Base-by-base conservation (phyloP, 2,329 filamentous ascomycete genomes). In the Aspergillus texensis region DNA sequence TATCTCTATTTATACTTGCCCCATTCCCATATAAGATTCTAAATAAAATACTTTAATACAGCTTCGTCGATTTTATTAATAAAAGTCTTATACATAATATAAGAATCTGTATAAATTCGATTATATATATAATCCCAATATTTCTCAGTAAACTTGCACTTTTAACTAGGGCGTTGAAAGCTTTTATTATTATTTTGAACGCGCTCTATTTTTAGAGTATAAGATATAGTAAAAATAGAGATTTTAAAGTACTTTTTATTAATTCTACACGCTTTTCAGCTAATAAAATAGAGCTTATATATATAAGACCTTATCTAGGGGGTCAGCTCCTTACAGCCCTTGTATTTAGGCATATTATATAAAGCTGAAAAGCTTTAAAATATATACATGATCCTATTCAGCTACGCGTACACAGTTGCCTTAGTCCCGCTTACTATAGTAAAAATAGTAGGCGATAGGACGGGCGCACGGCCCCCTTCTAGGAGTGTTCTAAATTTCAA, bases 211-310 rank as follows among this genome's bases (percentile, higher is more conserved):
- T 24, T 24, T 24, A 24, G 36, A 12, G 36, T 41, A 41, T 41
- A 41, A 41, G 36, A 41, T 41, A 50, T 50, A 24, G 48, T 53
- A 53, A 26, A 32, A 53, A 53, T 53, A 53, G 48, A 26, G 48
- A 53, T 53, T 53, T 53, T 26, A 16, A 26, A 26, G 24, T 53
- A 4, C 24, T 53, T 28, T 26, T 32, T 53, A 53, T 53, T 8
- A 4, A 53, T 32, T 53, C 48, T 53, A 26, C 48, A 6, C 32
- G 48, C 24, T 26, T 26, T 26, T 26, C 26, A 53, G 48, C 48
- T 8, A 32, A 53, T 53, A 53, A 26, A 53, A 28, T 53, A 26
- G 24, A 53, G 48, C 26, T 53, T 26, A 32, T 26, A 55, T 55
- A 55, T 12, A 14, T 14, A 12, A 55, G 26, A 12, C 9, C 52